phyloP scores from a whole-genome alignment of 345 rosid genomes.

The Citrus inodora region DNA sequence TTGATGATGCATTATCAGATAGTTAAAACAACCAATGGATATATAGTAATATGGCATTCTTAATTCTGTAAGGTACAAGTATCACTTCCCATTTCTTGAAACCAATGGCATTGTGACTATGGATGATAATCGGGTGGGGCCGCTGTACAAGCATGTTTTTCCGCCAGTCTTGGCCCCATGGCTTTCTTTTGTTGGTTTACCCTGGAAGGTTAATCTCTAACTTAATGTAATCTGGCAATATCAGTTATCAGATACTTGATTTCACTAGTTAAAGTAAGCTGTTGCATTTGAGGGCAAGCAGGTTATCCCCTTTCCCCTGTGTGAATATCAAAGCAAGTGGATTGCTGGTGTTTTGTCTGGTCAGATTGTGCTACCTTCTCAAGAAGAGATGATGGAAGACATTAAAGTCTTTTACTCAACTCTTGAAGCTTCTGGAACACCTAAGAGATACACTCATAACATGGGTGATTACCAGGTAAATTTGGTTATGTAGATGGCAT shows the following conservation, averaged over 20 bases:
- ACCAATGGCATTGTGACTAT: slow-evolving; percentile 59
- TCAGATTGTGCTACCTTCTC: slow-evolving; percentile 53
- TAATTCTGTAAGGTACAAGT: slow-evolving; percentile 59
- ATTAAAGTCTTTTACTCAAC: slow-evolving; percentile 41
- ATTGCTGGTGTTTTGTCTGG: slow-evolving; percentile 78
- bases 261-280: background rate
- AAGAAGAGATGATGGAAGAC: slow-evolving; percentile 67
- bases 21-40: background rate
- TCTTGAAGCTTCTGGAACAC: slow-evolving; percentile 53
- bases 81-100: slow-evolving; percentile 87
- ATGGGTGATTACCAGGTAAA: slow-evolving; percentile 45
- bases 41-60: background rate
- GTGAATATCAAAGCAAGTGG: slow-evolving; percentile 88
- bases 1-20: background rate
- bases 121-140: slow-evolving; percentile 77
- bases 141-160: slow-evolving; percentile 75
- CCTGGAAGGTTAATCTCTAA: slow-evolving; percentile 54
- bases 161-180: slow-evolving; percentile 66
- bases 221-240: background rate
- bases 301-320: slow-evolving; percentile 61
- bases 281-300: slow-evolving; percentile 18
- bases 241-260: background rate
- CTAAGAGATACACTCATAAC: slow-evolving; percentile 63
- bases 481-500: background rate
- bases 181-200: slow-evolving; percentile 84